Conservation (phyloP, 257 asterid species). For the Cordia subcordata region DNA sequence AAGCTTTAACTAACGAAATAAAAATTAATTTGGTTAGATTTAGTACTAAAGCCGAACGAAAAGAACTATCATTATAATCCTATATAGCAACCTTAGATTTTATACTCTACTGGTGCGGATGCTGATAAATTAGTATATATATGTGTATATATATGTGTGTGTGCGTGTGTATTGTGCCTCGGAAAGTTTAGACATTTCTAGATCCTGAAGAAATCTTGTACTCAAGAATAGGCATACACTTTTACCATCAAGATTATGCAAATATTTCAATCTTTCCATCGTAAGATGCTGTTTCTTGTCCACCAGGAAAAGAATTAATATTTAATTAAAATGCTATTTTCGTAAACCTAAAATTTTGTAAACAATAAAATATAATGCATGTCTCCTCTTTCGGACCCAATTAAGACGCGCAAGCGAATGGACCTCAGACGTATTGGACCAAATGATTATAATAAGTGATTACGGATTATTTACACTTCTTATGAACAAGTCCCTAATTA, state of each 20-base stretch:
- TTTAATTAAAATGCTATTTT: background rate
- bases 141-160: too few species aligned
- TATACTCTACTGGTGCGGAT: too few species aligned
- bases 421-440: background rate
- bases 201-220: constrained; percentile 34
- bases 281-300: background rate
- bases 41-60: too few species aligned
- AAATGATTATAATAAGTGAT: too few species aligned
- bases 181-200: constrained; percentile 48
- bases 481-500: too few species aligned
- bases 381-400: too few species aligned
- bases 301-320: background rate
- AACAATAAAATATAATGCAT: background rate
- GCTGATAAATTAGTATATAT: too few species aligned
- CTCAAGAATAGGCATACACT: background rate
- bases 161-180: constrained; percentile 52
- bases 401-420: background rate
- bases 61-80: too few species aligned
- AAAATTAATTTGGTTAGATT: too few species aligned
- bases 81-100: constrained; percentile 37
- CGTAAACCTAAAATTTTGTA: background rate
- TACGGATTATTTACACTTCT: too few species aligned
- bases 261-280: constrained; percentile 1
- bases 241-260: constrained; percentile 4
- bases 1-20: too few species aligned